Evolutionary conservation across 129 eudicot genomes (phyloP).

Genomic region (Silybum marianum): DNA sequence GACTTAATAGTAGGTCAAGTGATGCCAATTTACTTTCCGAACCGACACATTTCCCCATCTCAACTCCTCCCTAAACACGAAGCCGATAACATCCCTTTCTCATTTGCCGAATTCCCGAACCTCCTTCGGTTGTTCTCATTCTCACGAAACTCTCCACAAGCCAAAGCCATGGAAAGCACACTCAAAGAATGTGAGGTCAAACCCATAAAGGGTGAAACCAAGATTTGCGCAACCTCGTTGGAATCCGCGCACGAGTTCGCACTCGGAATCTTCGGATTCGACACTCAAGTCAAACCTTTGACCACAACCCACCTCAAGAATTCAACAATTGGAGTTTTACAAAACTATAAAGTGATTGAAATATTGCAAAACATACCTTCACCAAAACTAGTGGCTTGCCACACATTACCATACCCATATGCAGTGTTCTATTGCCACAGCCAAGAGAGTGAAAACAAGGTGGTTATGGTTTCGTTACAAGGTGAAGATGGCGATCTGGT

Average conservation of each 20-base stretch:
- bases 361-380: conserved; percentile 46
- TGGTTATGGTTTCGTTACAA: conserved; percentile 49
- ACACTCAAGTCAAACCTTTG: conserved; percentile 34
- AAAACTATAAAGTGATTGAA: conserved; percentile 53
- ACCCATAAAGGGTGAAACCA: conserved; percentile 72
- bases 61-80: conserved; percentile 57
- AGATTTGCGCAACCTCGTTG: conserved; percentile 60
- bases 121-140: conserved; percentile 58
- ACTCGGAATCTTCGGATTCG: conserved; percentile 40
- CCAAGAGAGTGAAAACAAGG: conserved; percentile 60
- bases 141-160: conserved; percentile 61
- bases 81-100: conserved; percentile 76
- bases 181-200: conserved; percentile 57
- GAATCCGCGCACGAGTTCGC: conserved; percentile 70
- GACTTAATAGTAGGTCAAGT: conserved; percentile 55
- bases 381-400: conserved; percentile 74
- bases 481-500: conserved; percentile 70
- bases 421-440: conserved; percentile 73
- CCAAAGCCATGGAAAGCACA: conserved; percentile 71
- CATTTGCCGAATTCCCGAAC: conserved; percentile 37
- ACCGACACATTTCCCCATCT: conserved; percentile 47
- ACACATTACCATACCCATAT: conserved; percentile 84
- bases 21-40: conserved; percentile 68
- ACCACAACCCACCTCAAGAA: conserved; percentile 56
- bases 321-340: conserved; percentile 39